Conservation (phyloP, 164 flowering plant species). For the Cinnamomum chago region DNA sequence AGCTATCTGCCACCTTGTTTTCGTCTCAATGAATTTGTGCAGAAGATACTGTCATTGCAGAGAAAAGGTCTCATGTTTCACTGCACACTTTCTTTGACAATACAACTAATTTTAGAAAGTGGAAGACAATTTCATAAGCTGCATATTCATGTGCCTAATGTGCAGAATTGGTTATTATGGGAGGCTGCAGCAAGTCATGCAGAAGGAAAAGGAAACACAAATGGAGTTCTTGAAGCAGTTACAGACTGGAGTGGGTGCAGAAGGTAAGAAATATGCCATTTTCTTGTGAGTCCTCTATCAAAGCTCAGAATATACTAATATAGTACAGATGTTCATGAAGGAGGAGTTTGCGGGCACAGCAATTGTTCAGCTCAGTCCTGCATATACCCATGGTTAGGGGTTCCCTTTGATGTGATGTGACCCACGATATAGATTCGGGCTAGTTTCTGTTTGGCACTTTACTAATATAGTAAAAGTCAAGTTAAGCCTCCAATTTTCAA, state of each 20-base stretch:
- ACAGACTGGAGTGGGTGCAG: constrained; percentile 21
- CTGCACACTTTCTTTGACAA: background rate
- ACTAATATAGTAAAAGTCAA: too few species aligned
- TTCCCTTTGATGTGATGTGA: background rate
- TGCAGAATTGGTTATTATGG: constrained; percentile 52
- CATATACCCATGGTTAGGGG: background rate
- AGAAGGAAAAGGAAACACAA: constrained; percentile 56
- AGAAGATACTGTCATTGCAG: too few species aligned
- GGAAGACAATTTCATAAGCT: background rate
- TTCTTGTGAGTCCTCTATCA: background rate
- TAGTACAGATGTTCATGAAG: background rate
- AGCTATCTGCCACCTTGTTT: background rate
- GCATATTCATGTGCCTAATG: constrained; percentile 9
- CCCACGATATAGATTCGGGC: background rate
- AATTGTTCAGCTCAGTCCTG: background rate
- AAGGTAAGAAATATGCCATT: constrained; percentile 19
- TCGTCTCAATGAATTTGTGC: background rate
- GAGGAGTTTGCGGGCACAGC: background rate
- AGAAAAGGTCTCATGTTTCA: background rate
- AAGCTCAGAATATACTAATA: background rate
- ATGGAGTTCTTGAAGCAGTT: constrained; percentile 38
- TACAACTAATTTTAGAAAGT: background rate
- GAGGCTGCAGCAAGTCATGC: constrained; percentile 70
- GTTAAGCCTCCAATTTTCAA: too few species aligned
- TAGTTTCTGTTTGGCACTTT: too few species aligned